Evolutionary conservation across 345 rosid genomes (phyloP).

Genomic region (Populus alba): DNA sequence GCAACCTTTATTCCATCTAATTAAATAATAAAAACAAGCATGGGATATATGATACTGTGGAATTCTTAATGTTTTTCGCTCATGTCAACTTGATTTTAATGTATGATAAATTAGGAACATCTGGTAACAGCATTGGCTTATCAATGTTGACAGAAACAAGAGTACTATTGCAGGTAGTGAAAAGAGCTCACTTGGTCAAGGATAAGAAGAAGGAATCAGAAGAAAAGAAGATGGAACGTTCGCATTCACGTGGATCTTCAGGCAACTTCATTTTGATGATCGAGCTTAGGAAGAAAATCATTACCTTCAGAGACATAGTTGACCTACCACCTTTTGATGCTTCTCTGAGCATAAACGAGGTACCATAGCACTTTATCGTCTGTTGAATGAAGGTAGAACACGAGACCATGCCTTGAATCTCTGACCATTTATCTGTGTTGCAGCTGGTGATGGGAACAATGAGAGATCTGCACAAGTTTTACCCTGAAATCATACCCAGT

Average conservation of each 20-base stretch:
- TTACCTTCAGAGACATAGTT: constrained; percentile 60
- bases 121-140: neutral
- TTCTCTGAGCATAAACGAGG: constrained; percentile 52
- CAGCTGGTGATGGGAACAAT: constrained; percentile 66
- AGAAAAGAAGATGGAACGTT: constrained; percentile 30
- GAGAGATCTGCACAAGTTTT: constrained; percentile 57
- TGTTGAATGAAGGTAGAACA: neutral
- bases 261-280: constrained; percentile 48
- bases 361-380: constrained; percentile 4
- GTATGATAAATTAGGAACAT: neutral
- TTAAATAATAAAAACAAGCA: too few relatives aligned
- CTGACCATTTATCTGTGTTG: constrained; percentile 11
- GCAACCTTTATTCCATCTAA: too few relatives aligned
- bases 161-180: constrained; percentile 28
- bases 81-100: neutral
- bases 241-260: constrained; percentile 36
- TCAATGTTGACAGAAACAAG: neutral
- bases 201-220: constrained; percentile 33
- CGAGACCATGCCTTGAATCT: constrained; percentile 5
- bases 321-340: constrained; percentile 55
- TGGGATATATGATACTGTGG: too few relatives aligned
- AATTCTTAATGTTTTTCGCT: neutral
- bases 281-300: constrained; percentile 65
- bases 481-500: constrained; percentile 55
- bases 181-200: constrained; percentile 26